A percentile compares a stretch with the other conserved stretches of the same genome.
Evolutionary conservation across 768 basidiomycete genomes (phyloP).

Genomic region (Lactarius hatsudake): DNA sequence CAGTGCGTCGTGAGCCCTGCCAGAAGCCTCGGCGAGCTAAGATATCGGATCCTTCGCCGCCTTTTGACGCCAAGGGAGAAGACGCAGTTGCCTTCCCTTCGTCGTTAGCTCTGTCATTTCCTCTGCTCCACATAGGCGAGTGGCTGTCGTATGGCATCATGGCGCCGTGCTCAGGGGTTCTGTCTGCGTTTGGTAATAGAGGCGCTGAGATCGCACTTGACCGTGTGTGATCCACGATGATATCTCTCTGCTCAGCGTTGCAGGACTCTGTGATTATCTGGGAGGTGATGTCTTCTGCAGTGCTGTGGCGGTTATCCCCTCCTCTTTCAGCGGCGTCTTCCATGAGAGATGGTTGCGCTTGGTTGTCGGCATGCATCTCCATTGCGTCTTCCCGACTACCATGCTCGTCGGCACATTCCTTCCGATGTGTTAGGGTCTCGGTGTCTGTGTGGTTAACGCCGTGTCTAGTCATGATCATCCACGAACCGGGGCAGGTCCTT

Average conservation of each 20-base stretch:
- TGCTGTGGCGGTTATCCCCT: conserved; percentile 95
- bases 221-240: conserved; percentile 92
- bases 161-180: conserved; percentile 86
- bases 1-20: conserved; percentile 79
- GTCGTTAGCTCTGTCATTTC: too few species aligned
- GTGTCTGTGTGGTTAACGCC: conserved; percentile 99
- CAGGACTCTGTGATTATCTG: conserved; percentile 98
- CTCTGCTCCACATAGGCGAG: conserved; percentile 74
- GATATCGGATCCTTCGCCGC: conserved; percentile 73
- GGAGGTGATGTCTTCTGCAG: conserved; percentile 97
- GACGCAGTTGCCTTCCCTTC: conserved; percentile 87
- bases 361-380: too few species aligned
- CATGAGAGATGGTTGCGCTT: conserved; percentile 96
- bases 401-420: too few species aligned
- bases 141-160: conserved; percentile 97
- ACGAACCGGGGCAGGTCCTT: conserved; percentile 91
- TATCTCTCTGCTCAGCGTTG: conserved; percentile 94
- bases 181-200: conserved; percentile 79
- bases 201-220: conserved; percentile 77
- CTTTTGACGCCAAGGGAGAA: conserved; percentile 85
- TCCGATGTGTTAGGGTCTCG: conserved; percentile 98
- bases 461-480: conserved; percentile 99
- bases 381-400: too few species aligned
- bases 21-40: conserved; percentile 74
- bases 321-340: conserved; percentile 98